A percentile compares a stretch with the other conserved stretches of the same genome.
These are phyloP conservation scores for Haplosporangium gracile DNA, from an alignment of 192 early-diverging fungal species.

Conservation along the genomic window DNA sequence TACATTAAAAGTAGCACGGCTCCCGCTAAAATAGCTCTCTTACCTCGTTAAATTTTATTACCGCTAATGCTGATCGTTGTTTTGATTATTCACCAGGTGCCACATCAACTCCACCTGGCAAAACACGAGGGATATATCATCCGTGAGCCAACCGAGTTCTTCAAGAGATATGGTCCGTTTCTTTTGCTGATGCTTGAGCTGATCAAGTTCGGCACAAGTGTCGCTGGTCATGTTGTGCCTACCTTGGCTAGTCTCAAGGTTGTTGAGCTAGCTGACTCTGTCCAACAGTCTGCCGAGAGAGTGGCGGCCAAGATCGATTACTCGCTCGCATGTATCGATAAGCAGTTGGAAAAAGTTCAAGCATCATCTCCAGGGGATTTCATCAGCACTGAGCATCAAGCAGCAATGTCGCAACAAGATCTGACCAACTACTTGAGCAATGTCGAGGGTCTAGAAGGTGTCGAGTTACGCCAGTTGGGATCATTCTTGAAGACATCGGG, in stretches of 20 bases:
- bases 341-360: neutral
- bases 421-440: neutral
- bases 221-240: neutral
- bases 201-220: neutral
- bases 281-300: neutral
- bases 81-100: neutral
- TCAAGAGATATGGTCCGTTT: neutral
- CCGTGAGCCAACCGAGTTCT: neutral
- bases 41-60: too few relatives aligned
- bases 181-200: neutral
- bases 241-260: slow-evolving; percentile 3
- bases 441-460: slow-evolving; percentile 13
- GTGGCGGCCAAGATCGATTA: neutral
- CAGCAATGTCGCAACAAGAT: neutral
- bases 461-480: neutral
- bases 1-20: too few relatives aligned
- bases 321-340: neutral
- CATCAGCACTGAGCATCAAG: neutral
- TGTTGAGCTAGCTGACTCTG: neutral
- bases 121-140: neutral
- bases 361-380: neutral
- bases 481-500: slow-evolving; percentile 5
- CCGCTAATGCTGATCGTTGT: too few relatives aligned
- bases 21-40: too few relatives aligned
- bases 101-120: neutral